These are phyloP conservation scores for Globisporangium abappressorium DNA, from an alignment of 352 stramenopile species.

Conservation along the genomic window DNA sequence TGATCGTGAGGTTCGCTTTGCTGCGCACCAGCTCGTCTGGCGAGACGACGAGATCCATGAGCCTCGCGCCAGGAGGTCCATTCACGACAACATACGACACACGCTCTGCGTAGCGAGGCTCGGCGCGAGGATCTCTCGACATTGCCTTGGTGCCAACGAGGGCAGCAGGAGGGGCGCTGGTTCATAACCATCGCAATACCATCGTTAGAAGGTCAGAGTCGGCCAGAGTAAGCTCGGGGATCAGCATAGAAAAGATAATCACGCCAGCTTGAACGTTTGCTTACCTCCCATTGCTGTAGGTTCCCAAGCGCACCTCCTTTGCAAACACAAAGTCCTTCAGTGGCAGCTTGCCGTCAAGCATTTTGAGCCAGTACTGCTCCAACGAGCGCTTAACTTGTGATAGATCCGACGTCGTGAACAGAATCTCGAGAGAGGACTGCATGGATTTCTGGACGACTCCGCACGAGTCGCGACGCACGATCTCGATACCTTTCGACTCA, in stretches of 20 bases:
- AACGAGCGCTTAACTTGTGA: slow-evolving; percentile 65
- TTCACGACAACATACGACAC: slow-evolving; percentile 92
- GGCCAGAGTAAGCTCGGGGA: background rate
- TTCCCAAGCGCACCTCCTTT: slow-evolving; percentile 84
- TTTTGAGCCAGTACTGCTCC: slow-evolving; percentile 59
- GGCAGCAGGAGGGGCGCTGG: slow-evolving; percentile 66
- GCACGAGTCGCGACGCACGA: slow-evolving; percentile 91
- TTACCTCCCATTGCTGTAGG: slow-evolving; percentile 64
- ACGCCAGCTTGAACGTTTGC: background rate
- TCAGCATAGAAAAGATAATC: background rate
- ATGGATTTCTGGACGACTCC: slow-evolving; percentile 80
- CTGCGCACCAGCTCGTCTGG: slow-evolving; percentile 61
- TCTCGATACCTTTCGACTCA: slow-evolving; percentile 93
- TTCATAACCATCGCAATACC: background rate
- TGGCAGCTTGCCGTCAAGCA: slow-evolving; percentile 63
- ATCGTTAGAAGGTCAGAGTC: slow-evolving; percentile 1
- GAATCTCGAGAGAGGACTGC: slow-evolving; percentile 48
- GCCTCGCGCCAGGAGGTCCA: slow-evolving; percentile 71
- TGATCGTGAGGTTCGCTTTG: slow-evolving; percentile 58
- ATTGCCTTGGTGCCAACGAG: slow-evolving; percentile 82
- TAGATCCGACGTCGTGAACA: slow-evolving; percentile 74
- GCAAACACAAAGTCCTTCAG: slow-evolving; percentile 81
- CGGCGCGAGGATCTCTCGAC: slow-evolving; percentile 65
- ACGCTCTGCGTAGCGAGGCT: slow-evolving; percentile 81
- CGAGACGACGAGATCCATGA: slow-evolving; percentile 90